Evolutionary conservation across 768 basidiomycete genomes (phyloP), one percentile per base, ranked within the genome.

Genomic region (Ramaria rubella): DNA sequence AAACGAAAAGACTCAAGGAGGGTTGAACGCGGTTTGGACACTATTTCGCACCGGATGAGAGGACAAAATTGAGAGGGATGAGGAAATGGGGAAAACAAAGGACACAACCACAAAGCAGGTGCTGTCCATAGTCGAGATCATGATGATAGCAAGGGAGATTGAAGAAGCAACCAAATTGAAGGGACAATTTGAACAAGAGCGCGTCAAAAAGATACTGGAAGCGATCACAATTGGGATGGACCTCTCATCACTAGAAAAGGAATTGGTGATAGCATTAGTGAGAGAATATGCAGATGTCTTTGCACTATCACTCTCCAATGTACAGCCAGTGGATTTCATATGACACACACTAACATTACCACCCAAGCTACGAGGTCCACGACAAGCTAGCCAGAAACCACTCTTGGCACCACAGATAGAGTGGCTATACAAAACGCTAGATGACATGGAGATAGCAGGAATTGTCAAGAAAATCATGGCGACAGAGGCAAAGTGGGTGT

Each of bases 251-350:
- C n/a, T n/a, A n/a, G n/a, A n/a, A 49, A 51, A 59, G 3, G 17
- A 11, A 3, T 11, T 57, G 17, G 70, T 75, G 0, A 19, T 44
- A 0, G 52, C 34, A 0, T 48, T 75, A 1, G 33, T 77, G 36
- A n/a, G 36, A n/a, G 56, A 69, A 48, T 75, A 65, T 52, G 73
- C 75, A 0, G 73, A 77, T 57, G 61, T 67, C 27, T 79, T 75
- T 55, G 73, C 73, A 6, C 59, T 76, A 1, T 68, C 71, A 0
- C 59, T 76, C n/a, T n/a, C n/a, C n/a, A n/a, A n/a, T n/a, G n/a
- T n/a, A n/a, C n/a, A n/a, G n/a, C n/a, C n/a, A n/a, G n/a, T n/a
- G n/a, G n/a, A n/a, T n/a, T n/a, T n/a, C n/a, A n/a, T n/a, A n/a
- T n/a, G n/a, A n/a, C n/a, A n/a, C n/a, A n/a, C n/a, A n/a, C n/a